Conservation (phyloP, 176 grass and related monocot species). For the Carex pumila region DNA sequence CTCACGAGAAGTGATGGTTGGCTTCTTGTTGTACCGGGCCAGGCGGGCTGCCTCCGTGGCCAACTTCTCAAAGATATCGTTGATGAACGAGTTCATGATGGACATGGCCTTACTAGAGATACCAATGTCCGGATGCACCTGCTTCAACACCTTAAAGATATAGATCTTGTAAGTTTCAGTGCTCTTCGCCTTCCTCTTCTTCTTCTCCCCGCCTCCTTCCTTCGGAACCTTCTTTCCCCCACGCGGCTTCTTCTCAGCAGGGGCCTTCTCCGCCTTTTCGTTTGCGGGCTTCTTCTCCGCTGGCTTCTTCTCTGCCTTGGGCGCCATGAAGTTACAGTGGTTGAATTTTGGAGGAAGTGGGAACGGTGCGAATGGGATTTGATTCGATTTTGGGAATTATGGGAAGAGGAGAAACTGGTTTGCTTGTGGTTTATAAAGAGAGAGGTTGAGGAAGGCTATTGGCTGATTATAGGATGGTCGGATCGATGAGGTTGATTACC, state of each 20-base stretch:
- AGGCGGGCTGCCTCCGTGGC: not conserved
- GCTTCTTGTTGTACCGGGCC: conserved; percentile 2
- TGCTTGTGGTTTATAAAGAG: not conserved
- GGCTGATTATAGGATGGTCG: not conserved
- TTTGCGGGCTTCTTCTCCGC: not conserved
- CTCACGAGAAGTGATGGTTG: not conserved
- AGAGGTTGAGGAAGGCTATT: not conserved
- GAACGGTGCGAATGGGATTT: not conserved
- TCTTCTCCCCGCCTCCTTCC: not conserved
- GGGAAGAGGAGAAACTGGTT: not conserved
- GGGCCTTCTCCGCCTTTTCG: not conserved
- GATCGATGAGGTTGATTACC: not conserved
- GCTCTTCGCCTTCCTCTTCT: conserved; percentile 16
- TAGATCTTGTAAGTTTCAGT: conserved; percentile 14
- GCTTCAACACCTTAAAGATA: conserved; percentile 13
- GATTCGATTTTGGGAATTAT: not conserved
- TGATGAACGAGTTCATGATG: conserved; percentile 20
- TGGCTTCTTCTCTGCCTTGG: not conserved
- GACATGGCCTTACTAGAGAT: conserved; percentile 23
- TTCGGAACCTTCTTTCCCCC: not conserved
- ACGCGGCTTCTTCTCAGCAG: conserved; percentile 3
- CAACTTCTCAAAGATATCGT: conserved; percentile 9
- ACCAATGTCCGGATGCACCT: conserved; percentile 2
- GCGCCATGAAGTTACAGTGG: not conserved
- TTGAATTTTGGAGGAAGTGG: not conserved